Percentiles rank a stretch among this genome's conserved stretches.
These are phyloP conservation scores for Neurospora intermedia DNA, from an alignment of 495 filamentous ascomycete species.

Conservation along the genomic window DNA sequence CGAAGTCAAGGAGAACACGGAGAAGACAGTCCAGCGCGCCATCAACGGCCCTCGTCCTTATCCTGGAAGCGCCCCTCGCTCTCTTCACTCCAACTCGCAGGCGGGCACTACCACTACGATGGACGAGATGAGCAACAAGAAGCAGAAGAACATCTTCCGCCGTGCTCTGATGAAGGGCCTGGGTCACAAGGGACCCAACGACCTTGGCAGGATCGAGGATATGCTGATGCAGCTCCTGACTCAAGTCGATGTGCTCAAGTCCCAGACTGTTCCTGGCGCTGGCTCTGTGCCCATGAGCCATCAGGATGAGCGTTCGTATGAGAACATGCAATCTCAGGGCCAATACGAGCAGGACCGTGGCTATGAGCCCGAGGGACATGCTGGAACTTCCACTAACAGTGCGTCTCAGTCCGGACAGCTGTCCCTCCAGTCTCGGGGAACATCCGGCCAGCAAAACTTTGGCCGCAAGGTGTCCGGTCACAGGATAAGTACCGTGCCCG, in stretches of 20 bases:
- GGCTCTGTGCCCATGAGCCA: slow-evolving; percentile 24
- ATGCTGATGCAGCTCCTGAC: slow-evolving; percentile 88
- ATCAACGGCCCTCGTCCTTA: slow-evolving; percentile 82
- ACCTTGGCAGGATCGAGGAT: slow-evolving; percentile 83
- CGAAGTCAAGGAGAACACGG: slow-evolving; percentile 73
- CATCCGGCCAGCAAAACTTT: slow-evolving; percentile 46
- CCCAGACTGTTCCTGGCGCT: slow-evolving; percentile 32
- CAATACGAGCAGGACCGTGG: slow-evolving; percentile 51
- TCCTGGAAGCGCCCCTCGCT: slow-evolving; percentile 51
- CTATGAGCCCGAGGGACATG: slow-evolving; percentile 75
- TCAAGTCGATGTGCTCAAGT: slow-evolving; percentile 83
- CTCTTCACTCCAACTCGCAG: slow-evolving; percentile 41
- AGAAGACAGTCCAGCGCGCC: slow-evolving; percentile 67
- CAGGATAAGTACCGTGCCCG: slow-evolving; percentile 80
- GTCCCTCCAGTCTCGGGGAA: slow-evolving; percentile 53
- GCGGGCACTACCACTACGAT: slow-evolving; percentile 54
- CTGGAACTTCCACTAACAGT: slow-evolving; percentile 62
- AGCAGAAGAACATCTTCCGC: slow-evolving; percentile 82
- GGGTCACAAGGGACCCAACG: slow-evolving; percentile 73
- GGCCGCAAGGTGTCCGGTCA: slow-evolving; percentile 59
- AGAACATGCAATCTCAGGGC: slow-evolving; percentile 40
- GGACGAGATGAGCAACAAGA: slow-evolving; percentile 49
- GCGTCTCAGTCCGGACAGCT: slow-evolving; percentile 67
- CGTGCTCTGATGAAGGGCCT: slow-evolving; percentile 76
- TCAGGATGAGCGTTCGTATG: slow-evolving; percentile 37